Percentiles rank a stretch among this genome's conserved stretches.
phyloP scores from a whole-genome alignment of 2,329 filamentous ascomycete genomes.

The Dactylellina leptospora region DNA sequence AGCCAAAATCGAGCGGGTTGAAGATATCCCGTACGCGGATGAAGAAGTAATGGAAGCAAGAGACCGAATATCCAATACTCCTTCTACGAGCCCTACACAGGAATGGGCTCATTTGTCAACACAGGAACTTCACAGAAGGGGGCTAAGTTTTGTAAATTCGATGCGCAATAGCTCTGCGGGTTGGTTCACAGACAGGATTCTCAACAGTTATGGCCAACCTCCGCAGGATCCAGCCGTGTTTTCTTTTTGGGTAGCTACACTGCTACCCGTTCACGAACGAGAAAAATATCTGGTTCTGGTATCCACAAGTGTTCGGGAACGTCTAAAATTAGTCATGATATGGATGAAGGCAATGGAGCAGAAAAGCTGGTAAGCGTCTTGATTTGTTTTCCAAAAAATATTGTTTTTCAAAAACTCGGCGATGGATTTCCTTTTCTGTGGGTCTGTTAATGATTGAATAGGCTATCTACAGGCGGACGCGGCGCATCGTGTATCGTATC shows the following conservation, averaged over 20 bases:
- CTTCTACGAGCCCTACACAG: constrained; percentile 24
- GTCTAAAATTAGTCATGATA: constrained; percentile 80
- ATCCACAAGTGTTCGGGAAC: constrained; percentile 78
- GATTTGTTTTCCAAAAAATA: neutral
- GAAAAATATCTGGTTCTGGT: constrained; percentile 81
- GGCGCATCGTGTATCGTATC: constrained; percentile 37
- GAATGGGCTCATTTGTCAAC: constrained; percentile 69
- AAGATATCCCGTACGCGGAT: constrained; percentile 82
- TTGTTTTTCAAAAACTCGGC: neutral
- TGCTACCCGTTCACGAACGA: constrained; percentile 77
- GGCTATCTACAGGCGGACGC: constrained; percentile 32
- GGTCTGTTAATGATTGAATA: constrained; percentile 48
- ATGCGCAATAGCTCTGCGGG: constrained; percentile 75
- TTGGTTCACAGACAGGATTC: constrained; percentile 77
- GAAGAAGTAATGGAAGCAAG: constrained; percentile 79
- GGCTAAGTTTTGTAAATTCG: constrained; percentile 72
- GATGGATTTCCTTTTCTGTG: neutral
- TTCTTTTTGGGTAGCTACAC: constrained; percentile 89
- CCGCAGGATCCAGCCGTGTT: constrained; percentile 79
- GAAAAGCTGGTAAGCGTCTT: constrained; percentile 71
- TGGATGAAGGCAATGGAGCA: constrained; percentile 80
- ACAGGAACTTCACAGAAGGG: constrained; percentile 72
- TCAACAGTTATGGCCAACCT: constrained; percentile 78
- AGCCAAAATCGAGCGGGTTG: constrained; percentile 77
- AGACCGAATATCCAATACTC: constrained; percentile 65